Conservation (phyloP, 2,329 filamentous ascomycete species). For the Colletotrichum theobromicola region DNA sequence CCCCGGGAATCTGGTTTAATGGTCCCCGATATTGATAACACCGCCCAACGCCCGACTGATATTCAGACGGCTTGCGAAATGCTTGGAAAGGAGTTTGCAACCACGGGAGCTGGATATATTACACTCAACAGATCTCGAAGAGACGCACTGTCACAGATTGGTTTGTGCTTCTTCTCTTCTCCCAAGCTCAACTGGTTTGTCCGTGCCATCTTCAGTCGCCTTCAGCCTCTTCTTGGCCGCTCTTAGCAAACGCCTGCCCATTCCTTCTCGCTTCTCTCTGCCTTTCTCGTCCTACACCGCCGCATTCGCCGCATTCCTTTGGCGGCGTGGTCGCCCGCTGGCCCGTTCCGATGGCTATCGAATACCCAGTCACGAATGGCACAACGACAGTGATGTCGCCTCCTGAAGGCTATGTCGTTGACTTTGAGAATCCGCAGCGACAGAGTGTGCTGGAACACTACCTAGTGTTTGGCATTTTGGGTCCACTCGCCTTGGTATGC, state of each 20-base stretch:
- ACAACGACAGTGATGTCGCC: slow-evolving; percentile 28
- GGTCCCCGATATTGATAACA: background rate
- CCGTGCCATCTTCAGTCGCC: background rate
- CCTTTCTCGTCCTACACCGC: background rate
- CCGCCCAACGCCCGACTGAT: background rate
- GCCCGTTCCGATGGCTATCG: background rate
- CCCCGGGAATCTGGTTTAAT: background rate
- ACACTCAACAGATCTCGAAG: background rate
- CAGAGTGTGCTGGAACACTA: slow-evolving; percentile 28
- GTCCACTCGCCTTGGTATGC: slow-evolving; percentile 27
- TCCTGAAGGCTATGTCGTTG: slow-evolving; percentile 35
- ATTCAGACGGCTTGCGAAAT: background rate
- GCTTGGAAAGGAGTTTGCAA: background rate
- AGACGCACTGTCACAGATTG: background rate
- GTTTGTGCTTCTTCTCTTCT: background rate
- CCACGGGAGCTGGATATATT: background rate
- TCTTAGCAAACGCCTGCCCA: background rate
- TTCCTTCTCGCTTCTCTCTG: background rate
- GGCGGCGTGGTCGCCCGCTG: background rate
- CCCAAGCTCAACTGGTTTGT: background rate
- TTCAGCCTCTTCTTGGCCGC: background rate
- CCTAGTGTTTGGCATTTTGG: slow-evolving; percentile 30
- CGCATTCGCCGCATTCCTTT: background rate
- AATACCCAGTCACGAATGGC: slow-evolving; percentile 28
- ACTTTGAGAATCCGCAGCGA: slow-evolving; percentile 36